phyloP scores from a whole-genome alignment of 208 protist species.

The Leishmania major region DNA sequence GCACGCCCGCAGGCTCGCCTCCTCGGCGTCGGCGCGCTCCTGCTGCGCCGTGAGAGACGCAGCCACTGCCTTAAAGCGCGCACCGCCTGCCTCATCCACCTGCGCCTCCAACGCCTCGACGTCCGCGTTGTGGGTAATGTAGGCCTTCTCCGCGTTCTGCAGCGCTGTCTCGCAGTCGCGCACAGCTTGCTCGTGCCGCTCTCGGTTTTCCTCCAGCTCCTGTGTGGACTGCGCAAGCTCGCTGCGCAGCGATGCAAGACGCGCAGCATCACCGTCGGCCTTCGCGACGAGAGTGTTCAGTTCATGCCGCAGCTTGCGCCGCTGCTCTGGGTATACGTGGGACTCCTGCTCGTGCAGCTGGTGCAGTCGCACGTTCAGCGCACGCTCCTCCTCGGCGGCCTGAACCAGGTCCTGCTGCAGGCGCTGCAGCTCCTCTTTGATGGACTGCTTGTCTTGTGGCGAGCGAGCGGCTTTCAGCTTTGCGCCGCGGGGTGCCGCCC shows the following conservation, averaged over 20 bases:
- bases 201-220: conserved; percentile 31
- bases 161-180: conserved; percentile 33
- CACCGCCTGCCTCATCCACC: conserved; percentile 78
- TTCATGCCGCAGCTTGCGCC: conserved; percentile 55
- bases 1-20: conserved; percentile 68
- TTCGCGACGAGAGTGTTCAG: conserved; percentile 44
- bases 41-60: conserved; percentile 55
- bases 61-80: conserved; percentile 68
- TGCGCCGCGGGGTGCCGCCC: conserved; percentile 80
- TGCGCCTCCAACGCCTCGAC: conserved; percentile 69
- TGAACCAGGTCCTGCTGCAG: conserved; percentile 78
- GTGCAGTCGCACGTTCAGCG: conserved; percentile 63
- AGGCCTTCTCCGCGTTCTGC: conserved; percentile 51
- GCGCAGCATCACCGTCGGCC: conserved; percentile 50
- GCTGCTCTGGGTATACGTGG: conserved; percentile 54
- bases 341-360: conserved; percentile 65
- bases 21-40: conserved; percentile 73
- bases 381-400: conserved; percentile 71
- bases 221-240: conserved; percentile 42
- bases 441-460: conserved; percentile 76
- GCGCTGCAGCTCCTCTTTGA: conserved; percentile 73
- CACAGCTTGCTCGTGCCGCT: conserved; percentile 32
- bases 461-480: conserved; percentile 79
- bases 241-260: conserved; percentile 30
- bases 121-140: conserved; percentile 40